Base-by-base conservation (phyloP, 1,139 yeast species). In the Arxiozyma bovina region DNA sequence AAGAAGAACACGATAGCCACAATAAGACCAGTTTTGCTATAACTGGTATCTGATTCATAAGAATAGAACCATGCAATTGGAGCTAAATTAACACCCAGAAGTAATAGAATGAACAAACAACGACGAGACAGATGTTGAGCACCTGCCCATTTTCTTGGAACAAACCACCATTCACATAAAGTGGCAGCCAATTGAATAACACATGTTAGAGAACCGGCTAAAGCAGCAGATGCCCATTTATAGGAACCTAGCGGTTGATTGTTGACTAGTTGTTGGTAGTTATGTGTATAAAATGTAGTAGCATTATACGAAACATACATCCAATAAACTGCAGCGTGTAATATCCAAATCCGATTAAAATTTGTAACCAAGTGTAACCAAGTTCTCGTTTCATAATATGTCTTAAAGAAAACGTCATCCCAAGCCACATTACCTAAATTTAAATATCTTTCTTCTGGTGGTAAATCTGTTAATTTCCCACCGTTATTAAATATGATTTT, bases 81-180 rank as follows among this genome's bases (percentile, higher is more conserved):
- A 63, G 83, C 93, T 71, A 93, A 76, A 73, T 93, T 93, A 62
- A 85, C 68, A 53, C 78, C 74, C 58, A 91, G 76, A 60, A 91
- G 80, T 53, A 82, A 62, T 56, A 85, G 64, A 70, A 93, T 74
- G 70, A 91, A 87, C 76, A 83, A 67, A 66, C 94, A 77, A 71
- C 99, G 87, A 73, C 96, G 87, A 51, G 90, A 76, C 70, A 93
- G 81, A 71, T 89, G 97, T 75, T 93, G 98, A 72, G 98, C 98
- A 73, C 99, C 99, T 40, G 98, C 95, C 99, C 99, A 93, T 67
- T 86, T 83, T 75, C 98, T 85, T 60, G 99, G 99, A 60, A 93
- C 99, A 69, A 89, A 93, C 71, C 83, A 78, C 97, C 96, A 94
- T 74, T 93, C 99, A 66, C 87, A 82, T 51, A 90, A 57, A 25